These are phyloP conservation scores for Calonectria ilicicola DNA, from an alignment of 2,329 filamentous ascomycete species.

Conservation along the genomic window DNA sequence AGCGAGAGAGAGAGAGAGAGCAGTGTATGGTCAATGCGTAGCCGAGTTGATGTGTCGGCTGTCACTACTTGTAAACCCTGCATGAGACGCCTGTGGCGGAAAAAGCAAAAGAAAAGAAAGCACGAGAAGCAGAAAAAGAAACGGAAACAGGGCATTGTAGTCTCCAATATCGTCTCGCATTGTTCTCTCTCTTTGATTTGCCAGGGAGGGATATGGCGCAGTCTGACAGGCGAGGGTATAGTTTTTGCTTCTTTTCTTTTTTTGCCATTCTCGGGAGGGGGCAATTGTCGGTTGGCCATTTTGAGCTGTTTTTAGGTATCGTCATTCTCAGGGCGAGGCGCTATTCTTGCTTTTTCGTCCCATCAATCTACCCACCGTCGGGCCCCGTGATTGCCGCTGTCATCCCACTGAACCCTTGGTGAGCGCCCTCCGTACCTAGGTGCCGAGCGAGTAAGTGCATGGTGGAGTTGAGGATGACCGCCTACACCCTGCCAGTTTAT, in stretches of 20 bases:
- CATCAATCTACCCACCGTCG: neutral
- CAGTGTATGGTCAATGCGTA: neutral
- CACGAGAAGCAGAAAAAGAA: neutral
- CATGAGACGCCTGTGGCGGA: neutral
- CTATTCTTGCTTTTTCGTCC: constrained; percentile 5
- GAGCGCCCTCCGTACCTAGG: neutral
- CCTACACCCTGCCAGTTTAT: neutral
- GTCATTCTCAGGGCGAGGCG: neutral
- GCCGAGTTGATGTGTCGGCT: constrained; percentile 3
- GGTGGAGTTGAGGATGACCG: constrained; percentile 29
- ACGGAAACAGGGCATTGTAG: neutral
- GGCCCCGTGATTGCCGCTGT: constrained; percentile 9
- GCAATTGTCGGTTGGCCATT: neutral
- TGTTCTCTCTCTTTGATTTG: neutral
- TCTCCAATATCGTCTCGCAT: neutral
- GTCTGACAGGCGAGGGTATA: neutral
- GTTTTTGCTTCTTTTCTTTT: constrained; percentile 10
- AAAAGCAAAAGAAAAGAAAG: neutral
- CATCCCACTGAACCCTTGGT: constrained; percentile 22
- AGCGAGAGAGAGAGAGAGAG: neutral
- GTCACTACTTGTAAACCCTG: neutral
- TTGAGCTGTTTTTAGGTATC: constrained; percentile 1
- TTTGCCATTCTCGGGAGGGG: neutral
- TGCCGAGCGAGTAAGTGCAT: constrained; percentile 3
- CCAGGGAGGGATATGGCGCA: neutral